phyloP scores from a whole-genome alignment of 208 protist species.

The Trypanosoma cruzi region DNA sequence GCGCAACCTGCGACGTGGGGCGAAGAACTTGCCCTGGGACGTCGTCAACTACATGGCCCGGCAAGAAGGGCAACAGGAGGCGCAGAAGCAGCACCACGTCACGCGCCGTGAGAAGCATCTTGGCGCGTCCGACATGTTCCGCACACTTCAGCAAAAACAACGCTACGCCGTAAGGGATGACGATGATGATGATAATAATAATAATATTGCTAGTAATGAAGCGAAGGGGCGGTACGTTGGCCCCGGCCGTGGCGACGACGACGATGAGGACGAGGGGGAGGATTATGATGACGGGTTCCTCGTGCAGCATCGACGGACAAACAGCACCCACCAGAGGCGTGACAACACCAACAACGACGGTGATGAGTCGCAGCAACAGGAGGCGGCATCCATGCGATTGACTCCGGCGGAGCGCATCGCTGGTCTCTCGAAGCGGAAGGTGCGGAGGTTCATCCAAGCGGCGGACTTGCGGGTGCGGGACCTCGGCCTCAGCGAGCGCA shows the following conservation, averaged over 20 bases:
- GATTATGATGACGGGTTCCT: constrained; percentile 28
- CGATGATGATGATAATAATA: constrained; percentile 30
- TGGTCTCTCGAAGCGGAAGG: constrained; percentile 87
- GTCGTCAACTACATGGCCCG: constrained; percentile 86
- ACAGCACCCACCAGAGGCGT: not conserved
- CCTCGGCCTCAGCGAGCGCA: constrained; percentile 68
- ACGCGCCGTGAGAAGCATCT: constrained; percentile 86
- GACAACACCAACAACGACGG: not conserved
- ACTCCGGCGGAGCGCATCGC: constrained; percentile 83
- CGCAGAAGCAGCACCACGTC: constrained; percentile 17
- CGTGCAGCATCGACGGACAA: not conserved
- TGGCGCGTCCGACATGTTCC: constrained; percentile 86
- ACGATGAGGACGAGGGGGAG: constrained; percentile 8
- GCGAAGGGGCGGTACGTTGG: not conserved
- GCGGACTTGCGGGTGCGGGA: constrained; percentile 83
- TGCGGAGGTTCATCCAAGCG: constrained; percentile 75
- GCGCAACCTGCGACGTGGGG: constrained; percentile 55
- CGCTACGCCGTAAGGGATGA: constrained; percentile 53
- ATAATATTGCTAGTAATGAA: not conserved
- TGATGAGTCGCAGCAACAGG: not conserved
- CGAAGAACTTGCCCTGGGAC: constrained; percentile 92
- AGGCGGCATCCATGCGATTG: constrained; percentile 33
- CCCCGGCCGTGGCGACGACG: not conserved
- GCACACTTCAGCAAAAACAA: constrained; percentile 80
- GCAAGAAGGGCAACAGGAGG: constrained; percentile 20